Evolutionary conservation across 2,329 filamentous ascomycete genomes (phyloP), one percentile per base, ranked within the genome.

Genomic region (Anthostomella pinea): DNA sequence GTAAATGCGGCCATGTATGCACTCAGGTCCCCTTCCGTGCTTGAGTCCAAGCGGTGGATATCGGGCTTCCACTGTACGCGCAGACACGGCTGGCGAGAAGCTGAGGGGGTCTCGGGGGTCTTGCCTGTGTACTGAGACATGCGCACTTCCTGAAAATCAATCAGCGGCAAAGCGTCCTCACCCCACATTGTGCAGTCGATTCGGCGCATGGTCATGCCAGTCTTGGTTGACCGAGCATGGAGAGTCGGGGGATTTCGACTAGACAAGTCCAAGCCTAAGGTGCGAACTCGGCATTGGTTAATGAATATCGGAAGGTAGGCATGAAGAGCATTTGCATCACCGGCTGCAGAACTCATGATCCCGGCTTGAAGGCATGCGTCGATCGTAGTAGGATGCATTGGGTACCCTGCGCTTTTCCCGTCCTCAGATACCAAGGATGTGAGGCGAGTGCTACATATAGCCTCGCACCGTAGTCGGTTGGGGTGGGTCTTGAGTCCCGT

Each of bases 41-140:
- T 34, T 10, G 17, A 11, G 10, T 21, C 5, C 2, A 49, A 22
- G 9, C 38, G 24, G 6, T 22, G 2, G 7, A 51, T 30, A 23
- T 52, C 48, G 2, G 48, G 49, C 17, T 46, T 50, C 49, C 49
- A 52, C 16, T 11, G 14, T 0, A 49, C 34, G 0, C 45, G 35
- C 1, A 52, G 25, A 5, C 11, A 22, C 1, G 49, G 49, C 4
- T 51, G 30, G 1, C 48, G 44, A 36, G 32, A 1, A 35, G 28
- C 14, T 22, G 16, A n/a, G 13, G 17, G 14, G n/a, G 14, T 14
- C 19, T 18, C 33, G 15, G 11, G 11, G 5, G 5, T 17, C 19
- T 21, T 33, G 8, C 32, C 32, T 0, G 30, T 35, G 27, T 45
- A 43, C 9, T 33, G 11, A 5, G 43, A 37, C 4, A 45, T 5